phyloP scores from a whole-genome alignment of 2,329 filamentous ascomycete genomes.

The Paraphaeosphaeria minitans region DNA sequence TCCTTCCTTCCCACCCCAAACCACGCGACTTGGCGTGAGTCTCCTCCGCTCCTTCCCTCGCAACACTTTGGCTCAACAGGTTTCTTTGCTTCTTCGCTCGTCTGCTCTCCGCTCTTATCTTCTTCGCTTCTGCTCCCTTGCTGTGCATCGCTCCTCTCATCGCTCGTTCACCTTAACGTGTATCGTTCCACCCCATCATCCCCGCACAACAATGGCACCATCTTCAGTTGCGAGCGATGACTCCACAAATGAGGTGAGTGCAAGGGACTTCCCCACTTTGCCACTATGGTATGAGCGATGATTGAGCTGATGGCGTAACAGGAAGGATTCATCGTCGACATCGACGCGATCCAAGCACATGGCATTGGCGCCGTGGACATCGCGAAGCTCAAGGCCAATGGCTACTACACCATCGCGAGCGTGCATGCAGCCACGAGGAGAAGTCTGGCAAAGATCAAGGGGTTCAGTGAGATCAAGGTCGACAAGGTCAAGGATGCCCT shows the following conservation, averaged over 20 bases:
- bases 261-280: background rate
- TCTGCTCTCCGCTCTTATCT: too few relatives aligned
- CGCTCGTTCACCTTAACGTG: constrained; percentile 5
- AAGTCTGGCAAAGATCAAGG: constrained; percentile 69
- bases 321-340: constrained; percentile 66
- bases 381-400: constrained; percentile 66
- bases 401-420: constrained; percentile 67
- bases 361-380: constrained; percentile 71
- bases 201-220: constrained; percentile 40
- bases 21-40: background rate
- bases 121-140: background rate
- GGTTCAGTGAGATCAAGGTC: constrained; percentile 72
- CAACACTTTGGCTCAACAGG: background rate
- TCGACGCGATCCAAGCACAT: constrained; percentile 69
- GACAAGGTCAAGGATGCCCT: constrained; percentile 73
- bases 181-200: constrained; percentile 11
- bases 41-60: constrained; percentile 14
- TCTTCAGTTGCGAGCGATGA: constrained; percentile 60
- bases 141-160: background rate
- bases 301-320: constrained; percentile 20
- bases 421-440: constrained; percentile 65
- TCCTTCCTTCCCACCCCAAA: background rate
- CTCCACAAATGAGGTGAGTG: constrained; percentile 54
- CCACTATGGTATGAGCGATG: background rate
- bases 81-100: background rate